Base-by-base conservation (phyloP, 2,329 filamentous ascomycete genomes). In the Plenodomus lindquistii region DNA sequence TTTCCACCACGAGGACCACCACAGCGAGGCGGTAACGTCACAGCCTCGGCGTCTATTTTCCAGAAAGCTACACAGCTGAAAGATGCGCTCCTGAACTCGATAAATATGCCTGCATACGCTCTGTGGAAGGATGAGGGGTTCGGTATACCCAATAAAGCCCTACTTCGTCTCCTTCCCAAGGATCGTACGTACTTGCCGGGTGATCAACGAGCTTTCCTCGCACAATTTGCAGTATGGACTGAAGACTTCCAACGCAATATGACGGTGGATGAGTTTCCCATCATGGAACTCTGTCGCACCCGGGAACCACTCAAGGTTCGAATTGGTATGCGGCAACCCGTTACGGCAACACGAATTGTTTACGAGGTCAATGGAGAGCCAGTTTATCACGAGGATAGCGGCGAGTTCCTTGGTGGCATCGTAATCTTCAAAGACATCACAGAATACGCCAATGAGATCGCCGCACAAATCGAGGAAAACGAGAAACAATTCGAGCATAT, bases 51-150 rank as follows among this genome's bases (percentile, higher is more conserved):
- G 0, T 87, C 87, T 0, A 76, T 87, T 11, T 78, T 91, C 19
- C 85, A 89, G 60, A 93, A 91, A 66, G 83, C 89, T 45, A 84
- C 82, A 7, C 77, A 85, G 42, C 83, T 93, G 75, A 92, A 91
- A 68, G 88, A 92, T 65, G 87, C 88, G 1, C 78, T 92, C 16
- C 74, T 93, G 6, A 87, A 91, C 63, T 88, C 85, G 34, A 88
- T 89, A 20, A 81, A 84, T 52, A 85, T 89, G 65, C 88, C 89
- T 0, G 86, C 90, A 18, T 76, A 91, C 37, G 86, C 60, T 64
- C 43, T 91, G 84, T 92, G 89, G 89, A 87, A 86, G 63, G 89
- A 93, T 56, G 84, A 87, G 44, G 87, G 83, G 40, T 84, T 91
- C 39, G 85, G 83, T 0, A 85, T 91, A 37, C 85, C 88, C 3